Evolutionary conservation across 1,284 basidiomycete genomes (phyloP), one percentile per base, ranked within the genome.

Genomic region (Xerocomus amazonicus): DNA sequence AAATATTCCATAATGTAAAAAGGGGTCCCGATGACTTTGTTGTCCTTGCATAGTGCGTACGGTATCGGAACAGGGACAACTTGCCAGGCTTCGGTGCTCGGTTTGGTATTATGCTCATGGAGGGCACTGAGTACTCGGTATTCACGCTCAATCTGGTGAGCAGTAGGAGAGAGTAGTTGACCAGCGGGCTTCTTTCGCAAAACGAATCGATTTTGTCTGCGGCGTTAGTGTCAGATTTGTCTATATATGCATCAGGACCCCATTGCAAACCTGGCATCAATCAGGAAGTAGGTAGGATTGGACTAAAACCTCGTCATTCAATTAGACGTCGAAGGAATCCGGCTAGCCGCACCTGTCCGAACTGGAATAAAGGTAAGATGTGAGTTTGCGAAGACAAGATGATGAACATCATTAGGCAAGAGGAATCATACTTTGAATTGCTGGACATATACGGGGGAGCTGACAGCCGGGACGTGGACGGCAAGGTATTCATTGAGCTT

Each of bases 1-100:
- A 97, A 66, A 65, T 90, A 97, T 66, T 96, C 87, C 95, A 97
- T 97, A 34, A 98, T 78, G 67, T 97, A 98, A 72, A 97, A 98
- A 0, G 89, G 80, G 29, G 92, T 92, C 1, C 94, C 96, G 16
- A 96, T 78, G 19, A 97, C 79, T 3, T 70, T 62, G 28, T 62
- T 71, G 62, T 97, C 90, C 62, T 88, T 83, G 66, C 93, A 97
- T 1, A 97, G 74, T 13, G 85, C 76, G 58, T 88, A 87, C 0
- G 94, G 92, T 59, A 85, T 79, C 0, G 95, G 96, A 1, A 97
- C 84, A 1, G 95, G 96, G 7, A 97, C 84, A 27, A 73, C 75
- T 51, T 74, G 67, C 33, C 74, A 72, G 9, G 73, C 59, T 23
- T 69, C 58, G 0, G 83, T 87, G 5, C 73, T 66, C 8, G 81